Evolutionary conservation across 2,329 filamentous ascomycete species (phyloP), one percentile per base, ranked within the genome.

Genomic region (Elsinoe ampelina): DNA sequence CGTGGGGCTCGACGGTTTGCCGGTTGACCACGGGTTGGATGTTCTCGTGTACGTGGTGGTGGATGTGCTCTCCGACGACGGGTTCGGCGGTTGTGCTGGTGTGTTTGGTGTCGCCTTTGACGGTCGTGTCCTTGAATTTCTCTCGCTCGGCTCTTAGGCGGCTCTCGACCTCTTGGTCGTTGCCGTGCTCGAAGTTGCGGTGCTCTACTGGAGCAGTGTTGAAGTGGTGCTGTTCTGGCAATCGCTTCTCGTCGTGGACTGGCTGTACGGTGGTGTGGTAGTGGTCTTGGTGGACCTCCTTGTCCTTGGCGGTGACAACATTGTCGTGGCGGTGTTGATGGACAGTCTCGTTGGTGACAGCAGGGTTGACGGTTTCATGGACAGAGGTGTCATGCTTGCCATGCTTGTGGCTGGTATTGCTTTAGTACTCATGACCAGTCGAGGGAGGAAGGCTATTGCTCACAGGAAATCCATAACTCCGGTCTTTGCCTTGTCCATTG

Each of bases 11-110:
- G 26, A 88, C 73, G 1, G 79, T 81, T 62, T 88, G 62, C 67
- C 86, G 87, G 52, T 89, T 76, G 35, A 89, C 74, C 0, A 89
- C 78, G 0, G 85, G 85, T 67, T 89, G 84, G 48, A 89, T 79
- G 30, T 80, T 82, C 68, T 87, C 83, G 60, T 86, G 82, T 2
- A 86, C 77, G 62, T 79, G 80, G 66, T 85, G 82, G 66, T 85
- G 82, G 15, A 83, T 73, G 64, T 85, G 81, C 71, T 85, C 81
- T 54, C 80, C 82, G 35, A 75, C 75, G 43, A 84, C 71, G 3
- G 74, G 70, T 3, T 79, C 75, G 3, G 72, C 74, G 7, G 72
- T 71, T 19, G 71, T 71, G 58, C 73, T 72, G 26, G 76, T 81
- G 62, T 77, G 75, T 26, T 73, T 70, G 6, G 77, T 77, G 8